Evolutionary conservation across 768 basidiomycete genomes (phyloP).

Genomic region (Podaxis sp.): DNA sequence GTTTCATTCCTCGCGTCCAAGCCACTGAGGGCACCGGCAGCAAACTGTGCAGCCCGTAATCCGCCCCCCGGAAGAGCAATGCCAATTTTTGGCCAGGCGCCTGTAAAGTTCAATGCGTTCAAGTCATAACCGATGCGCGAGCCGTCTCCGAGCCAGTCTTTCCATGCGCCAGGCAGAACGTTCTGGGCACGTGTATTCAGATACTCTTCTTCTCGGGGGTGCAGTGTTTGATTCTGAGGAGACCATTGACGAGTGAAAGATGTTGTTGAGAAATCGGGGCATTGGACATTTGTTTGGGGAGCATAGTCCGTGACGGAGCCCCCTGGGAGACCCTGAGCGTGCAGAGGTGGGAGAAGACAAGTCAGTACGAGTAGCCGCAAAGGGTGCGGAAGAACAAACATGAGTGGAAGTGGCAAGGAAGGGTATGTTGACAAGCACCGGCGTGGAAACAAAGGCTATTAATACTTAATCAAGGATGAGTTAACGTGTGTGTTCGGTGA

Average conservation of each 20-base stretch:
- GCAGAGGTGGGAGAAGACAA: background rate
- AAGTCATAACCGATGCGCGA: conserved; percentile 53
- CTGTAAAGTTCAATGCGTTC: conserved; percentile 31
- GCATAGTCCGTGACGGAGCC: conserved; percentile 48
- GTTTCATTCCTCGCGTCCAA: conserved; percentile 63
- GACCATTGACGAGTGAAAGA: conserved; percentile 53
- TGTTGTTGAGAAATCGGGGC: conserved; percentile 47
- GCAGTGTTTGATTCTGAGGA: conserved; percentile 49
- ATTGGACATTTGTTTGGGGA: conserved; percentile 45
- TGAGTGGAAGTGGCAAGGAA: background rate
- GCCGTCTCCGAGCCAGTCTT: conserved; percentile 57
- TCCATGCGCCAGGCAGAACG: conserved; percentile 51
- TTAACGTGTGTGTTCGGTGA: conserved; percentile 14
- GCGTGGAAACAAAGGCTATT: background rate
- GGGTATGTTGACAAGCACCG: background rate
- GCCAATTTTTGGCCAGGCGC: conserved; percentile 50
- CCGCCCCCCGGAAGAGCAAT: conserved; percentile 74
- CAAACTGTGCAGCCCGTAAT: conserved; percentile 64
- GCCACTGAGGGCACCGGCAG: conserved; percentile 56
- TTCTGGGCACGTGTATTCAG: conserved; percentile 39
- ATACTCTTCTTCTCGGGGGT: conserved; percentile 50
- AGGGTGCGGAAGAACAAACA: background rate
- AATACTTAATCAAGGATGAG: background rate
- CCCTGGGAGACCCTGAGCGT: background rate
- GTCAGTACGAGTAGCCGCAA: background rate